Evolutionary conservation across 495 filamentous ascomycete genomes (phyloP).

Genomic region (Penicillium riverlandense): DNA sequence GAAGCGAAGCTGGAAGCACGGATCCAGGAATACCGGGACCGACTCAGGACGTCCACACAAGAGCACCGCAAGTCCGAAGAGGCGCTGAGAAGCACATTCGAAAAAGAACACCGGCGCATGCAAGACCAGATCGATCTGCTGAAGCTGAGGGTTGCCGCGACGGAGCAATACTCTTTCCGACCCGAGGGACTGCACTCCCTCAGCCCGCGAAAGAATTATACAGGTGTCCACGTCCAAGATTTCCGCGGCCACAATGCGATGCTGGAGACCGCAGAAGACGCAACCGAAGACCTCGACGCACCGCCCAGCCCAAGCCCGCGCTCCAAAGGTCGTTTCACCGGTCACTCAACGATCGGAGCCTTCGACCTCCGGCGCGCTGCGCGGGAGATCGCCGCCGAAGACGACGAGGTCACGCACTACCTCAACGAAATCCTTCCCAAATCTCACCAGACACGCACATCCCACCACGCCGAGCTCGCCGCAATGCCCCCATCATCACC

Average conservation of each 20-base stretch:
- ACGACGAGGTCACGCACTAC: constrained; percentile 23
- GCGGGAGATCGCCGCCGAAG: constrained; percentile 22
- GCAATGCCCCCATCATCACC: constrained; percentile 27
- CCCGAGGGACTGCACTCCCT: constrained; percentile 17
- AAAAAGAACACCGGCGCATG: constrained; percentile 30
- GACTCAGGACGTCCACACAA: constrained; percentile 26
- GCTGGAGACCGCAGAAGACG: constrained; percentile 17
- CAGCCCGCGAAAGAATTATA: constrained; percentile 28
- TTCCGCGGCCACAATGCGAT: constrained; percentile 18
- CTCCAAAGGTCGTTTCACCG: constrained; percentile 22
- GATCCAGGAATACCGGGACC: constrained; percentile 39
- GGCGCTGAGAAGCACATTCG: constrained; percentile 21
- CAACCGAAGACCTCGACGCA: constrained; percentile 29
- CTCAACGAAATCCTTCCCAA: constrained; percentile 23
- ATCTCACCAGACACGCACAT: constrained; percentile 1
- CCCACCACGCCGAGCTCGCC: constrained; percentile 6
- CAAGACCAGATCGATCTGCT: constrained; percentile 27
- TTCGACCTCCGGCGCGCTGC: constrained; percentile 19
- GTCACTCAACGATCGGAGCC: constrained; percentile 14
- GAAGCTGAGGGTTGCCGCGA: constrained; percentile 19
- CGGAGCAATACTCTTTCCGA: constrained; percentile 19
- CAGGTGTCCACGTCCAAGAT: constrained; percentile 25
- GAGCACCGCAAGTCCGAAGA: constrained; percentile 35
- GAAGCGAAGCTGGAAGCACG: constrained; percentile 39
- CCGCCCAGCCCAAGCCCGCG: constrained; percentile 38